Evolutionary conservation across 768 basidiomycete species (phyloP).

Genomic region (Hygrophoropsis aurantiaca): DNA sequence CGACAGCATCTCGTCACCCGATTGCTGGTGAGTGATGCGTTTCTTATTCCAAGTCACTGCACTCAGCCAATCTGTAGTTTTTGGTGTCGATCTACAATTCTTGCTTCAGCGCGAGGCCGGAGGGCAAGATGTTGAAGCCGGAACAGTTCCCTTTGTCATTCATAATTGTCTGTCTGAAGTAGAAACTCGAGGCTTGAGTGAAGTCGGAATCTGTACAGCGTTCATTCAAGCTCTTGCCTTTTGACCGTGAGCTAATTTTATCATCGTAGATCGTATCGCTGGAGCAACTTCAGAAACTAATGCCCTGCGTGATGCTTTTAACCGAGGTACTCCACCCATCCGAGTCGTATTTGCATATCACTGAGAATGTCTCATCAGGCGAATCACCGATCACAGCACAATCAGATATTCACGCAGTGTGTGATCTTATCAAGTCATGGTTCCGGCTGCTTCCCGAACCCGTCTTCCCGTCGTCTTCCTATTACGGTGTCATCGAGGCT

Average conservation of each 20-base stretch:
- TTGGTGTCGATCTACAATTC: conserved; percentile 74
- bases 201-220: conserved; percentile 80
- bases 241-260: not conserved
- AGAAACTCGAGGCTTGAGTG: conserved; percentile 71
- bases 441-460: conserved; percentile 81
- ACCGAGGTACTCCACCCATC: conserved; percentile 48
- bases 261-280: conserved; percentile 69
- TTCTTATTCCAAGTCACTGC: not conserved
- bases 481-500: conserved; percentile 66
- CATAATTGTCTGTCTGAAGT: conserved; percentile 67
- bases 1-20: conserved; percentile 65
- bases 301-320: conserved; percentile 70
- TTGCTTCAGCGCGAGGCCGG: conserved; percentile 65
- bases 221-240: not conserved
- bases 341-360: not conserved
- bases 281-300: conserved; percentile 73
- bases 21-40: conserved; percentile 56
- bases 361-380: conserved; percentile 33
- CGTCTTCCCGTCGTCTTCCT: conserved; percentile 68
- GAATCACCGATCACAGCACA: conserved; percentile 56
- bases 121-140: conserved; percentile 48
- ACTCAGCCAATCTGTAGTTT: conserved; percentile 43
- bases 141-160: conserved; percentile 65
- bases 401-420: conserved; percentile 80
- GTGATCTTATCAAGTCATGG: conserved; percentile 85